A percentile compares a stretch with the other conserved stretches of the same genome.
phyloP scores from a whole-genome alignment of 2,329 filamentous ascomycete genomes.

The Didymosphaeria variabile region DNA sequence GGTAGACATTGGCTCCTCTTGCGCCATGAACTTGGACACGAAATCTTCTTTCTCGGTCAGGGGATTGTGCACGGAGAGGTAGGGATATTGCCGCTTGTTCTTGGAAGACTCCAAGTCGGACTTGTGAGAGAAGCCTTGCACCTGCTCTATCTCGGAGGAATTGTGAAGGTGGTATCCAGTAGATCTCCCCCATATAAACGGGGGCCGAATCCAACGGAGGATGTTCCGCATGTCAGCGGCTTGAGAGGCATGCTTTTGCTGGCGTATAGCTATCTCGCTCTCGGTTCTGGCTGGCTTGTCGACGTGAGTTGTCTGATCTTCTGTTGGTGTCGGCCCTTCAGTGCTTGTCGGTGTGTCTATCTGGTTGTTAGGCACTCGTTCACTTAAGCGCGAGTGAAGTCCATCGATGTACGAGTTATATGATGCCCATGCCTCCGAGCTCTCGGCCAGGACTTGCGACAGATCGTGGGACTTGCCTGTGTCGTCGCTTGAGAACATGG shows the following conservation, averaged over 20 bases:
- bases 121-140: constrained; percentile 4
- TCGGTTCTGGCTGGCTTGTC: background rate
- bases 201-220: constrained; percentile 4
- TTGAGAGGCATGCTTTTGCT: background rate
- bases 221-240: background rate
- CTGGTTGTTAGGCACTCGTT: background rate
- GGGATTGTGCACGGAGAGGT: background rate
- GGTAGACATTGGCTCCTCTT: background rate
- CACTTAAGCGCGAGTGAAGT: background rate
- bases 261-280: background rate
- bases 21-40: background rate
- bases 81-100: background rate
- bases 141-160: background rate
- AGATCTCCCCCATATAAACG: constrained; percentile 10
- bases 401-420: background rate
- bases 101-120: background rate
- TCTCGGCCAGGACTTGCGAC: background rate
- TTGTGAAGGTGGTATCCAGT: constrained; percentile 5
- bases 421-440: background rate
- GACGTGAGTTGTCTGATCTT: background rate
- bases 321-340: background rate
- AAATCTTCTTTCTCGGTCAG: background rate
- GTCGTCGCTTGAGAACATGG: background rate
- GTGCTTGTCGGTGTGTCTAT: background rate
- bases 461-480: constrained; percentile 2